A percentile compares a stretch with the other conserved stretches of the same genome.
These are phyloP conservation scores for Naumovozyma baii DNA, from an alignment of 805 yeast species.

Conservation along the genomic window DNA sequence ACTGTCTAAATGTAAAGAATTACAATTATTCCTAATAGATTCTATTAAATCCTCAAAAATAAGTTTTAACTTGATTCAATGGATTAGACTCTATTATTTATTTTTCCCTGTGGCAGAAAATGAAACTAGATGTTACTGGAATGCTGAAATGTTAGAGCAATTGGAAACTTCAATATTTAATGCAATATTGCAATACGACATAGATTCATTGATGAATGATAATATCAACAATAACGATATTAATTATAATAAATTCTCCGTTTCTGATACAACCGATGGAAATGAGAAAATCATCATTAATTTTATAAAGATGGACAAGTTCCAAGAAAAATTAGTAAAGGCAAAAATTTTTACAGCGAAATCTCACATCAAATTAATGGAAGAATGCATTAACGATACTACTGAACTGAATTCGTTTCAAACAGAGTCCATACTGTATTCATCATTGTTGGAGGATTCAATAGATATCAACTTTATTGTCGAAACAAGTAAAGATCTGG, in stretches of 20 bases:
- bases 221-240: conserved; percentile 2
- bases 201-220: conserved; percentile 6
- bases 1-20: conserved; percentile 4
- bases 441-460: not conserved
- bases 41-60: conserved; percentile 5
- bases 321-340: conserved; percentile 4
- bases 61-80: conserved; percentile 12
- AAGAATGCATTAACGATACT: not conserved
- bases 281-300: conserved; percentile 2
- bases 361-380: not conserved
- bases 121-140: not conserved
- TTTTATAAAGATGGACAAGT: conserved; percentile 8
- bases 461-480: conserved; percentile 4
- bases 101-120: conserved; percentile 1
- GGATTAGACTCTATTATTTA: conserved; percentile 15
- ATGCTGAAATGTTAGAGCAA: not conserved
- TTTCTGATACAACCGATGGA: not conserved
- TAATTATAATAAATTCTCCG: not conserved
- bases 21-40: conserved; percentile 10
- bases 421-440: not conserved
- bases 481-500: conserved; percentile 2
- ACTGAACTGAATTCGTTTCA: no score
- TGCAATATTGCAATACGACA: conserved; percentile 8
- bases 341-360: not conserved
- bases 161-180: conserved; percentile 8